These are phyloP conservation scores for Chalciporus sphaerocephalus DNA, from an alignment of 768 basidiomycete genomes.

Conservation along the genomic window DNA sequence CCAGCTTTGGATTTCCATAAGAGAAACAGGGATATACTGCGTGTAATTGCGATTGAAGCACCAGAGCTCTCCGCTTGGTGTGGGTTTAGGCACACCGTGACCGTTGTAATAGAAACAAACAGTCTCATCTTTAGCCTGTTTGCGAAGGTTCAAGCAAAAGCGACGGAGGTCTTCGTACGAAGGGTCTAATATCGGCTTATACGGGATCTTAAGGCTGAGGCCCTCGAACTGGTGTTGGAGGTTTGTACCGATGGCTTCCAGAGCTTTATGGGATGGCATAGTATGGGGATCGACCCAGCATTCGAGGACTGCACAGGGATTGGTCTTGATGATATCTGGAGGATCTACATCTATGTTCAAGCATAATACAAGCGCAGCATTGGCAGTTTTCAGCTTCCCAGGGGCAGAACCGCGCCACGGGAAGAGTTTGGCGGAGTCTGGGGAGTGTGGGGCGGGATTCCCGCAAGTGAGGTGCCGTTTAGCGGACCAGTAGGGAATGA, in stretches of 20 bases:
- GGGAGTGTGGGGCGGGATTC: constrained; percentile 70
- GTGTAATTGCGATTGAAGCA: constrained; percentile 97
- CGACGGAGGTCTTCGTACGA: constrained; percentile 90
- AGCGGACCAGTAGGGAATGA: constrained; percentile 78
- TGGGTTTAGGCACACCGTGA: constrained; percentile 96
- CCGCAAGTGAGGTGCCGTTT: constrained; percentile 90
- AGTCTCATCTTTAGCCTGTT: constrained; percentile 88
- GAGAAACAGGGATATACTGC: constrained; percentile 95
- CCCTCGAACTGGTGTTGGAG: constrained; percentile 95
- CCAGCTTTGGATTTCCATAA: constrained; percentile 92
- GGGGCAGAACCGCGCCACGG: constrained; percentile 80
- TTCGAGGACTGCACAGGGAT: constrained; percentile 90
- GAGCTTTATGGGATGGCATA: constrained; percentile 87
- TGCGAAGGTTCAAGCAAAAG: constrained; percentile 78
- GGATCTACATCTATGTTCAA: constrained; percentile 98
- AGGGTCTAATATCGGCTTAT: constrained; percentile 93
- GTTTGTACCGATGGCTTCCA: constrained; percentile 90
- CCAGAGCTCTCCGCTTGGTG: constrained; percentile 94
- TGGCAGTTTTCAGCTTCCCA: constrained; percentile 85
- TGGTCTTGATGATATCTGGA: constrained; percentile 95
- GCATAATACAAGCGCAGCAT: constrained; percentile 86
- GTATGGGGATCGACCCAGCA: constrained; percentile 97
- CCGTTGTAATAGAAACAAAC: constrained; percentile 98
- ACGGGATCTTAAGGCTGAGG: constrained; percentile 88
- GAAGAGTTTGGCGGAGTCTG: constrained; percentile 60